A percentile compares a stretch with the other conserved stretches of the same genome.
Evolutionary conservation across 2,329 filamentous ascomycete genomes (phyloP).

Genomic region (Ophiostoma perfectum): DNA sequence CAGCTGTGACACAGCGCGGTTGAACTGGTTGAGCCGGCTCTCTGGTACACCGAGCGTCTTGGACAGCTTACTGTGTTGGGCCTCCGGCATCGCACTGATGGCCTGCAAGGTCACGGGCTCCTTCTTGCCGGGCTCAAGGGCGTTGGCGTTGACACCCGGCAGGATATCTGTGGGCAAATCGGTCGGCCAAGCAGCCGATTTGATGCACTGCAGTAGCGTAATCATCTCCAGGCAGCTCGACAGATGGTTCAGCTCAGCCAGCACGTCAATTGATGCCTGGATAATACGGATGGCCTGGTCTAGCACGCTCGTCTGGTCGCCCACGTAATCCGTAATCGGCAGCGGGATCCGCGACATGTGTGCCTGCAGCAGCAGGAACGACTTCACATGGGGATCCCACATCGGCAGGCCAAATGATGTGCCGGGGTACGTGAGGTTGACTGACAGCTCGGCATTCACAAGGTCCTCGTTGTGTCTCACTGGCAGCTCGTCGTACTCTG

Average conservation of each 20-base stretch:
- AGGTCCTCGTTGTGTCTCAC: conserved; percentile 98
- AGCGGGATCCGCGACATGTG: conserved; percentile 91
- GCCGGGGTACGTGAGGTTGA: conserved; percentile 64
- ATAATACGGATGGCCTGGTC: conserved; percentile 97
- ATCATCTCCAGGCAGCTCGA: conserved; percentile 78
- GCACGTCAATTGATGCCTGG: conserved; percentile 87
- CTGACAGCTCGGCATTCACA: conserved; percentile 85
- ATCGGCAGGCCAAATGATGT: conserved; percentile 68
- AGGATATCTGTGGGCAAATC: conserved; percentile 75
- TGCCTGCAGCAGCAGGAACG: conserved; percentile 87
- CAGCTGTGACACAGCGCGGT: conserved; percentile 58
- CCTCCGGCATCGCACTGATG: conserved; percentile 35
- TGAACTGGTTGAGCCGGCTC: conserved; percentile 43
- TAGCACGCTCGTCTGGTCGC: conserved; percentile 81
- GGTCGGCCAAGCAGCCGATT: conserved; percentile 83
- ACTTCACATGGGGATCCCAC: conserved; percentile 98
- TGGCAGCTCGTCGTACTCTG: conserved; percentile 94
- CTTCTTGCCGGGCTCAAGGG: neutral
- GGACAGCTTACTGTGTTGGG: conserved; percentile 41
- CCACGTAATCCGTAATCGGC: conserved; percentile 94
- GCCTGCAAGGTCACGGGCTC: conserved; percentile 35
- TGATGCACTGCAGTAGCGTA: conserved; percentile 81
- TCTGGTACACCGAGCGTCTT: conserved; percentile 47
- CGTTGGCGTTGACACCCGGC: conserved; percentile 53
- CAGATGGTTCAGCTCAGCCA: conserved; percentile 80